Evolutionary conservation across 768 basidiomycete genomes (phyloP).

Genomic region (Podaxis rugospora): DNA sequence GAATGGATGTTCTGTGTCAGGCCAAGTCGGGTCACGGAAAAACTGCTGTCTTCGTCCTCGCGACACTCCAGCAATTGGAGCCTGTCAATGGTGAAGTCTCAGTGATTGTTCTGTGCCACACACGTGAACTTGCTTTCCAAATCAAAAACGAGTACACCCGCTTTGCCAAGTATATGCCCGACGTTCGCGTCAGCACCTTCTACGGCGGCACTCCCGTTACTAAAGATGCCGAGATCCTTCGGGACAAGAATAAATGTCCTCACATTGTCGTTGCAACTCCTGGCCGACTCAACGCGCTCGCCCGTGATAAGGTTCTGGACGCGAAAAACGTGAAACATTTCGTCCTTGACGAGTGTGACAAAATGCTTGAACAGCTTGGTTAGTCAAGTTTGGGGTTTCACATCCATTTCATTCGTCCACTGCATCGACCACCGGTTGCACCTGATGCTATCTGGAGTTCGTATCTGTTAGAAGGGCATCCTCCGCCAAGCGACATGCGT

Average conservation of each 20-base stretch:
- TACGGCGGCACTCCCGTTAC: conserved; percentile 94
- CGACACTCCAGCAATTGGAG: conserved; percentile 96
- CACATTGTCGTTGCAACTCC: conserved; percentile 99
- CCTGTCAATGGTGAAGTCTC: conserved; percentile 98
- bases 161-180: conserved; percentile 99
- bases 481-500: conserved; percentile 3
- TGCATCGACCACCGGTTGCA: conserved; percentile 38
- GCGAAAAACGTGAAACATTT: conserved; percentile 98
- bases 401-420: conserved; percentile 46
- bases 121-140: conserved; percentile 98
- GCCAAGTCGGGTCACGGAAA: conserved; percentile 99
- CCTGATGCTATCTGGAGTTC: conserved; percentile 19
- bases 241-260: conserved; percentile 95
- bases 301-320: conserved; percentile 92
- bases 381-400: conserved; percentile 70
- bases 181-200: conserved; percentile 95
- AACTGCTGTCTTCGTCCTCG: conserved; percentile 98
- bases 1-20: conserved; percentile 99
- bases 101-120: conserved; percentile 97
- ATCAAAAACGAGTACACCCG: conserved; percentile 99
- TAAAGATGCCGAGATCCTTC: conserved; percentile 90
- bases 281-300: conserved; percentile 93
- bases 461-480: conserved; percentile 7
- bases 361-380: conserved; percentile 99
- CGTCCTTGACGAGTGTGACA: conserved; percentile 99